Base-by-base conservation (phyloP, 768 basidiomycete species). In the Lactifluus piperatus region DNA sequence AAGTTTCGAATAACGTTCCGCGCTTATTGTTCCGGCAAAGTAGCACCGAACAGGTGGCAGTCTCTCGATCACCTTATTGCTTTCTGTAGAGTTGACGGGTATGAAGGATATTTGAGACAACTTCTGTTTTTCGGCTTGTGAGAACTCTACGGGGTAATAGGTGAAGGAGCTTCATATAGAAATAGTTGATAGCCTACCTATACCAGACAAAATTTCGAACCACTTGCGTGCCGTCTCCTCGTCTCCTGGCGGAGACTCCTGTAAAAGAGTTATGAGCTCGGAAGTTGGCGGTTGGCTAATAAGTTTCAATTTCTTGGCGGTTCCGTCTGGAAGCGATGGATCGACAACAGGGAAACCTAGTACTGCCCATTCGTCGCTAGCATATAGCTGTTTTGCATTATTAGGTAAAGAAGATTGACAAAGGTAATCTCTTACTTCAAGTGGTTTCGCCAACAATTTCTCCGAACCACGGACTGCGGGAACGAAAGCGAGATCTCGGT, bases 281-380 rank as follows among this genome's bases (percentile, higher is more conserved):
- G 76, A 68, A 4, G 83, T 75, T 0, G 87, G 78, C 0, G 93
- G 94, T 67, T 91, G 81, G 57, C 82, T 78, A 43, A 73, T 74
- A 13, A 97, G 75, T 60, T 85, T 81, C 39, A 97, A 73, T 66
- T 90, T 92, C 10, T 71, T 66, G 2, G 78, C 66, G 1, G 80
- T 80, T 57, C 86, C 81, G 4, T 74, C 71, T 24, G 75, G 77
- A 59, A 82, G 71, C 26, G 65, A 71, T 7, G 81, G 77, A 50
- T 85, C 78, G 2, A 90, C 76, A 2, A 88, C 77, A 8, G 81
- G 70, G 69, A 94, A 94, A 2, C 92, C 91, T n/a, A 97, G 75
- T 0, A 75, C 70, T 1, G 83, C 79, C 79, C 88, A 93, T 27
- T 84, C 80, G 0, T 76, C 68, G 54, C 81, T 79, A 7, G 81